These are phyloP conservation scores for Pseudogymnoascus sp. DNA, from an alignment of 2,329 filamentous ascomycete genomes.

Conservation along the genomic window DNA sequence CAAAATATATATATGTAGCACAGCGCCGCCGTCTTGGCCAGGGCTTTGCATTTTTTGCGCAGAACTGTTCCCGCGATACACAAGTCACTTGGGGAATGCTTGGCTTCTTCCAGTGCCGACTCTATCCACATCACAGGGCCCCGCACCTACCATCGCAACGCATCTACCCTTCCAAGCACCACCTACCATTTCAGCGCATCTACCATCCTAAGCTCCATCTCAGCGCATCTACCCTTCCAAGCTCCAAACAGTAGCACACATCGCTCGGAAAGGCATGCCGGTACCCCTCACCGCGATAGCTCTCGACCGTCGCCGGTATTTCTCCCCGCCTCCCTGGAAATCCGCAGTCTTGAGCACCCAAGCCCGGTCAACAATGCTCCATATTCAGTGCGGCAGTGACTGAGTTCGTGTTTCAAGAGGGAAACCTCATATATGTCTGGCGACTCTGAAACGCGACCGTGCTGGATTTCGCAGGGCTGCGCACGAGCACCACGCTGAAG, in stretches of 20 bases:
- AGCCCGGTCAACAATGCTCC: neutral
- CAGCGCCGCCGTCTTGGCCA: slow-evolving; percentile 2
- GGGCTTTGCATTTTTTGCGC: neutral
- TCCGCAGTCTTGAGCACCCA: neutral
- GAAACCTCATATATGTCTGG: neutral
- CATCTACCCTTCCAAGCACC: slow-evolving; percentile 4
- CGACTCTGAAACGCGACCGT: slow-evolving; percentile 4
- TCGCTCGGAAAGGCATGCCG: neutral
- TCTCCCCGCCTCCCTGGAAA: neutral
- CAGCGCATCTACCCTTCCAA: slow-evolving; percentile 2
- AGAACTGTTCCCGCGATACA: neutral
- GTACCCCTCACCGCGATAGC: neutral
- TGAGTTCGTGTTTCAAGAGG: neutral
- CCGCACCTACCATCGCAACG: neutral
- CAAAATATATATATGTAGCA: slow-evolving; percentile 6
- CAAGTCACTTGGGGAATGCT: neutral
- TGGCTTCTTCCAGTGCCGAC: neutral
- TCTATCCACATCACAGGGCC: neutral
- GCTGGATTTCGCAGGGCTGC: neutral
- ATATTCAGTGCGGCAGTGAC: neutral
- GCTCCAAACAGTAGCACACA: neutral
- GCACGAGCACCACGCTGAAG: neutral
- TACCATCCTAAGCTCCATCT: too few relatives aligned
- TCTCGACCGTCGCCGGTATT: neutral
- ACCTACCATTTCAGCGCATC: neutral